Evolutionary conservation across 2,329 filamentous ascomycete genomes (phyloP).

Genomic region (Lachnellula cervina): DNA sequence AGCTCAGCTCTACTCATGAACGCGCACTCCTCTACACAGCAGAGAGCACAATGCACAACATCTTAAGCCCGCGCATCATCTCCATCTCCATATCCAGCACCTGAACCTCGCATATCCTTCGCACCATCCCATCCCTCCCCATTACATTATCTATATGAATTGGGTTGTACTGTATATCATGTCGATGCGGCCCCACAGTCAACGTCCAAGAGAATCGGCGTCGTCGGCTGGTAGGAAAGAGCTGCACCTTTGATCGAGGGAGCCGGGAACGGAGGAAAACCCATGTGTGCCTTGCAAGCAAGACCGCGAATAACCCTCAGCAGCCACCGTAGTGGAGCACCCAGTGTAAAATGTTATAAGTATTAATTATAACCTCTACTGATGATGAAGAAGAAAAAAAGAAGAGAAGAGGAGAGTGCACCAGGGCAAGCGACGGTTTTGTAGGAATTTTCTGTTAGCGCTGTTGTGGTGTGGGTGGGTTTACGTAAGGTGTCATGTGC

Average conservation of each 20-base stretch:
- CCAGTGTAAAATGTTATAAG: slow-evolving; percentile 33
- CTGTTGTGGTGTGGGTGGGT: background rate
- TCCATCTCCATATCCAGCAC: background rate
- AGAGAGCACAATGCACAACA: background rate
- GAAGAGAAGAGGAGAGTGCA: background rate
- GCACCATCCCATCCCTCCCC: background rate
- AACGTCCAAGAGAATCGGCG: slow-evolving; percentile 33
- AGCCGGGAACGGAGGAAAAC: slow-evolving; percentile 40
- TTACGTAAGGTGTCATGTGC: too few relatives aligned
- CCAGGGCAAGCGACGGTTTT: slow-evolving; percentile 8
- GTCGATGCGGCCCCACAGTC: slow-evolving; percentile 42
- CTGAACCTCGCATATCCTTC: background rate
- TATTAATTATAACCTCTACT: slow-evolving; percentile 36
- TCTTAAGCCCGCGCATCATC: background rate
- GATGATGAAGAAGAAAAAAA: slow-evolving; percentile 29
- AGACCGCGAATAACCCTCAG: slow-evolving; percentile 34
- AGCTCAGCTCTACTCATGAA: too few relatives aligned
- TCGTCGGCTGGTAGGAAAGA: slow-evolving; percentile 40
- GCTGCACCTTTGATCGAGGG: slow-evolving; percentile 35
- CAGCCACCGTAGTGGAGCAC: slow-evolving; percentile 38
- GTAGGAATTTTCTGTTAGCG: slow-evolving; percentile 9
- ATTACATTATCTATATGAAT: background rate
- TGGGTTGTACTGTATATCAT: slow-evolving; percentile 10
- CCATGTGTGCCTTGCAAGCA: slow-evolving; percentile 25
- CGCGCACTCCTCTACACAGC: too few relatives aligned